Percentiles rank a stretch among this genome's conserved stretches.
phyloP scores from a whole-genome alignment of 495 filamentous ascomycete genomes.

The Aspergillus wentii region DNA sequence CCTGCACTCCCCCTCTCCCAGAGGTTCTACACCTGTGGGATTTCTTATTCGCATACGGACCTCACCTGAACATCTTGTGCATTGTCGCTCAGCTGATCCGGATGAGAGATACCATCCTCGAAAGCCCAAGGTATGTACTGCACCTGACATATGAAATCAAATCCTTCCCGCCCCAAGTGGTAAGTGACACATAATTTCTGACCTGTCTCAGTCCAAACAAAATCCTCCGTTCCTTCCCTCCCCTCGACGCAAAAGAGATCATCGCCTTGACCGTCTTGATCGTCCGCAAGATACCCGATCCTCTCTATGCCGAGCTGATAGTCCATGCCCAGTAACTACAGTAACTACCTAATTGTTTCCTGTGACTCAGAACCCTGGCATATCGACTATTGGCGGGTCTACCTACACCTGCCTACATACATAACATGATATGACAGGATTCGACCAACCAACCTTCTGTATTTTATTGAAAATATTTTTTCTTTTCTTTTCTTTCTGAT shows the following conservation, averaged over 20 bases:
- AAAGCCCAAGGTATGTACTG: slow-evolving; percentile 69
- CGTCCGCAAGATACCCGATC: slow-evolving; percentile 79
- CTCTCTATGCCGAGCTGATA: slow-evolving; percentile 85
- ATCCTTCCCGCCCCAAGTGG: slow-evolving; percentile 1
- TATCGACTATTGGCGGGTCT: background rate
- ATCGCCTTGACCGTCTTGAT: slow-evolving; percentile 74
- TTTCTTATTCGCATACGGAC: slow-evolving; percentile 92
- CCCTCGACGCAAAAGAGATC: slow-evolving; percentile 73
- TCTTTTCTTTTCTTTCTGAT: background rate
- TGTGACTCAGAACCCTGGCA: background rate
- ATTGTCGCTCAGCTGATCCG: slow-evolving; percentile 95
- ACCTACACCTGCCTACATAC: too few relatives aligned
- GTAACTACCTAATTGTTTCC: background rate
- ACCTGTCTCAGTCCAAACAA: slow-evolving; percentile 69
- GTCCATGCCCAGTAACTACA: slow-evolving; percentile 69
- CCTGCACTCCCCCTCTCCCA: slow-evolving; percentile 93
- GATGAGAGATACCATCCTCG: slow-evolving; percentile 77
- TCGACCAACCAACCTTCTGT: too few relatives aligned
- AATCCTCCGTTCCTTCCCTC: slow-evolving; percentile 83
- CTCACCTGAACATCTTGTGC: slow-evolving; percentile 91
- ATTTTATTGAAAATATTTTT: background rate
- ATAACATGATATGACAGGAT: too few relatives aligned
- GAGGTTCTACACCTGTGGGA: slow-evolving; percentile 97
- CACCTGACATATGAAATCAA: background rate
- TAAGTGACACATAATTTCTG: too few relatives aligned